Percentiles rank a stretch among this genome's conserved stretches.
Evolutionary conservation across 1,284 basidiomycete genomes (phyloP).

Genomic region (Boletus sp.): DNA sequence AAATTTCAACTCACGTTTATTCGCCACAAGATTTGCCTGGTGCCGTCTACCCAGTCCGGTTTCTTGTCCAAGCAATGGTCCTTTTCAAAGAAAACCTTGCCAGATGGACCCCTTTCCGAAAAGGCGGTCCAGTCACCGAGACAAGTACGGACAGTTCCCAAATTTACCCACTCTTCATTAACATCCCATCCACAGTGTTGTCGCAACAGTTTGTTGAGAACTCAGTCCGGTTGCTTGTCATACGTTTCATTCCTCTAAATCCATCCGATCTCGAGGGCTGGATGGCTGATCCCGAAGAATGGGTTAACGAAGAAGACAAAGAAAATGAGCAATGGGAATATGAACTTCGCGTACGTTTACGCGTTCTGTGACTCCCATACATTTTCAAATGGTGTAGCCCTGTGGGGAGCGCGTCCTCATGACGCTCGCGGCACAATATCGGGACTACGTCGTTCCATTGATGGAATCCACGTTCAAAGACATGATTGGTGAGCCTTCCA

Average conservation of each 20-base stretch:
- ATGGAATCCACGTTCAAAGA: constrained; percentile 56
- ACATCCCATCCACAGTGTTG: constrained; percentile 48
- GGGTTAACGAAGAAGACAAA: constrained; percentile 80
- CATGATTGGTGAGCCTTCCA: constrained; percentile 45
- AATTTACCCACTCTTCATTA: constrained; percentile 11
- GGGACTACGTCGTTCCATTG: constrained; percentile 69
- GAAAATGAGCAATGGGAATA: constrained; percentile 88
- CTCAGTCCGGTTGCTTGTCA: constrained; percentile 74
- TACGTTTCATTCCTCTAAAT: constrained; percentile 79
- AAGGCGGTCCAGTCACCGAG: constrained; percentile 55
- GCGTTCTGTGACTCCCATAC: constrained; percentile 4
- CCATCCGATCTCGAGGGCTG: constrained; percentile 74
- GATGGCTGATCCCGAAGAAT: constrained; percentile 85
- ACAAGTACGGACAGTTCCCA: constrained; percentile 43
- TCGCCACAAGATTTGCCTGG: constrained; percentile 41
- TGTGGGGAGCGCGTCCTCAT: constrained; percentile 86
- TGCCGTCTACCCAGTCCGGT: constrained; percentile 69
- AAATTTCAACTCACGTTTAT: background rate
- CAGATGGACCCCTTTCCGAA: constrained; percentile 64
- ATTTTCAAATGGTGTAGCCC: constrained; percentile 47
- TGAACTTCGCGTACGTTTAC: constrained; percentile 64
- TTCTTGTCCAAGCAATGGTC: constrained; percentile 83
- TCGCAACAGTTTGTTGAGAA: constrained; percentile 72
- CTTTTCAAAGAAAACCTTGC: constrained; percentile 82
- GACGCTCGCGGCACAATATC: constrained; percentile 73